Base-by-base conservation (phyloP, 1,284 basidiomycete species). In the Tilletia caries region DNA sequence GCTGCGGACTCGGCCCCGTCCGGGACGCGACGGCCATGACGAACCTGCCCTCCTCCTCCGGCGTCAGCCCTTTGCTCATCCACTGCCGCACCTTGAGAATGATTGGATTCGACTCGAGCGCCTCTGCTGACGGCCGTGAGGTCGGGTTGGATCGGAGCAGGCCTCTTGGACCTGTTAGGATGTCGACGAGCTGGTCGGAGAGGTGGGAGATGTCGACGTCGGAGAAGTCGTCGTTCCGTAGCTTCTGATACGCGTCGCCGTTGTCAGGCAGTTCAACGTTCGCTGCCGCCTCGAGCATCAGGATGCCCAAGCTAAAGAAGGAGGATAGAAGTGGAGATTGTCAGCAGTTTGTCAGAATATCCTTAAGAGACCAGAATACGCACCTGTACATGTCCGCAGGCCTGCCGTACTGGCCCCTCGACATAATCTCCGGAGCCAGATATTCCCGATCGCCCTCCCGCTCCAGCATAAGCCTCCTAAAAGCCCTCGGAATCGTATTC, bases 401-500 rank as follows among this genome's bases (percentile, higher is more conserved):
- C 85, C 91, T 92, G 79, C 94, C 90, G 83, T 97, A 98, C 68
- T 87, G 87, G 33, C 95, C 95, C 81, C 91, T 89, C 54, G 75
- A 76, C 67, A 99, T 87, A 69, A 98, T 92, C 85, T 99, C 96
- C 2, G 94, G 93, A n/a, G 96, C 95, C 85, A 99, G 89, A 86
- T 99, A 98, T 74, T 96, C 88, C 80, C 98, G 91, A 84, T 99
- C 96, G 12, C 96, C 96, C 84, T 99, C 96, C 88, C 84, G 96
- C 94, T 82, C 81, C 6, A 82, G 44, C 23, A 29, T 50, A 1
- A 23, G 46, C 20, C 44, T n/a, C 18, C 58, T 33, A 2, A 62
- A 62, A 8, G 32, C 58, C 3, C 58, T 27, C 32, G 58, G 27
- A 18, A 62, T 20, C 13, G 32, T 33, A 13, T 62, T 62, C 58